Base-by-base conservation (phyloP, 169 alveolate genomes). In the Sarcocystis neurona region DNA sequence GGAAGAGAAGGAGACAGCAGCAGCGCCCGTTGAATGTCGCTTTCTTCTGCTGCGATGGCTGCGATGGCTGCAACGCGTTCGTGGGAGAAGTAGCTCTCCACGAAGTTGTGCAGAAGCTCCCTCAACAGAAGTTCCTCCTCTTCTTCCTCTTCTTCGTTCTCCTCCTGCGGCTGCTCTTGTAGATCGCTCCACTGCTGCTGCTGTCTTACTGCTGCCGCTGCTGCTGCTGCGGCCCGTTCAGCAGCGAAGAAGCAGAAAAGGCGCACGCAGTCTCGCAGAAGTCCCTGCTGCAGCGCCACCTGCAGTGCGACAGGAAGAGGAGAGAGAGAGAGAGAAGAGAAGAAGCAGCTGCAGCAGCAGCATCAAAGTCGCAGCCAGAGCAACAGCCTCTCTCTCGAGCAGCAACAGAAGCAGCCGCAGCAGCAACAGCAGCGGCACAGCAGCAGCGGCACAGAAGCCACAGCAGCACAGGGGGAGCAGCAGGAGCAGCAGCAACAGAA, bases 401-500 rank as follows among this genome's bases (percentile, higher is more conserved):
- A 74, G 23, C 82, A 39, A 23, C 56, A 44, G 63, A 8, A 63
- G 30, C 10, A 50, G 74, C 87, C 32, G 70, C 87, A 79, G 70
- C 87, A 79, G 74, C 56, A 79, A 74, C 87, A 79, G 87, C 70
- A 48, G 87, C 87, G 10, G 10, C 30, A 10, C 20, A 77, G 63
- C 85, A 77, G 85, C 58, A 44, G 56, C 2, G 46, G 46, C 74
- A 37, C 20, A 30, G 15, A 32, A 50, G 87, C 70, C 53, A 74
- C 87, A 8, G 74, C 87, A 4, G 87, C 70, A 32, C 47, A 74
- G n/a, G 75, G 41, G 50, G 53, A 50, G 39, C 47, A 79, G 75
- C 87, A 50, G 87, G 75, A 79, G 70, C 75, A 79, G 74, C 87
- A 79, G 70, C 87, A 79, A 50, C 87, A 50, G 30, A 53, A 12